Conservation (phyloP, 208 protist genomes). For the Trypanosoma conorhini region DNA sequence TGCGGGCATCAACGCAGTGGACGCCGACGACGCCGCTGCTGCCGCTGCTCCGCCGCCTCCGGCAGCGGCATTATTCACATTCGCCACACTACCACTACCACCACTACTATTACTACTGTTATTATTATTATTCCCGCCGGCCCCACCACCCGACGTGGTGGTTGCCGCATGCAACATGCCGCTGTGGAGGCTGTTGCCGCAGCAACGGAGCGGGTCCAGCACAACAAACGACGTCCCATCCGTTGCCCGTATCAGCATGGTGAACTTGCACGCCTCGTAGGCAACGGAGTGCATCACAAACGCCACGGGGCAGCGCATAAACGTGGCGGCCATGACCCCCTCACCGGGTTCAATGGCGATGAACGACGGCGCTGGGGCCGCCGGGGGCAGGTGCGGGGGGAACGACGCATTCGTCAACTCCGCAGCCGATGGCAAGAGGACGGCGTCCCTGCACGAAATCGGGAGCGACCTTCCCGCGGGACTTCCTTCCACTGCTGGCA, state of each 20-base stretch:
- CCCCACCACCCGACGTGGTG: not conserved
- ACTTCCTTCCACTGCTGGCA: not conserved
- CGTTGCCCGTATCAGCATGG: slow-evolving; percentile 57
- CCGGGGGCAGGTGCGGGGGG: not conserved
- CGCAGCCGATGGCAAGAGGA: not conserved
- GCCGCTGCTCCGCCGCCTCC: not conserved
- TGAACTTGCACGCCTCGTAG: slow-evolving; percentile 72
- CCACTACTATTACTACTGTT: not conserved
- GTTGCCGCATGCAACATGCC: not conserved
- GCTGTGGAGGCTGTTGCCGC: not conserved
- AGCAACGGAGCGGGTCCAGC: slow-evolving; percentile 70
- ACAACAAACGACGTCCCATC: slow-evolving; percentile 66
- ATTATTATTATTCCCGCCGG: slow-evolving; percentile 1
- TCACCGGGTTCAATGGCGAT: slow-evolving; percentile 22
- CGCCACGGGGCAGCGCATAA: slow-evolving; percentile 73
- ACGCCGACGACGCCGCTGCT: no score
- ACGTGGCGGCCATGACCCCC: slow-evolving; percentile 24
- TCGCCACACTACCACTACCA: not conserved
- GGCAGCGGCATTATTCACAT: slow-evolving; percentile 1
- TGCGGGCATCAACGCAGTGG: slow-evolving; percentile 15
- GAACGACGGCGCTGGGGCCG: not conserved
- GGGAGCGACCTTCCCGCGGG: not conserved
- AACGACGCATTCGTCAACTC: not conserved
- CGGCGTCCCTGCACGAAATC: not conserved
- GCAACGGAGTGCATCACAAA: slow-evolving; percentile 71